Percentiles rank a stretch among this genome's conserved stretches.
phyloP scores from a whole-genome alignment of 1,284 basidiomycete species.

The Pascua guehoae region DNA sequence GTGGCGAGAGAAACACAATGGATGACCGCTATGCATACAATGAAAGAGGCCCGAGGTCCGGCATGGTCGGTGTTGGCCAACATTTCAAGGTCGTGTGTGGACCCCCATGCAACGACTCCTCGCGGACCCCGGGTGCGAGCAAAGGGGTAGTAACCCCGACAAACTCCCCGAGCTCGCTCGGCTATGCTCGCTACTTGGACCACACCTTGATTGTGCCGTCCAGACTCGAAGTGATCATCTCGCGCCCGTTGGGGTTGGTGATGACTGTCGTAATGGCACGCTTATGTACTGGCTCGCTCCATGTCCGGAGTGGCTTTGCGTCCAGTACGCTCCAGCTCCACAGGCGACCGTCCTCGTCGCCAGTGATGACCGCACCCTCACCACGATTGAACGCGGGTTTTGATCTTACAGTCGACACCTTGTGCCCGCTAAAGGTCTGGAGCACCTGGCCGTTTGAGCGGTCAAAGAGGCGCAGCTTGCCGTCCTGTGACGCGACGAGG shows the following conservation, averaged over 20 bases:
- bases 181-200: constrained; percentile 9
- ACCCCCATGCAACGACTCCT: too few relatives aligned
- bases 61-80: background rate
- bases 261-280: constrained; percentile 59
- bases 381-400: constrained; percentile 77
- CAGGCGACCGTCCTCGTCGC: constrained; percentile 82
- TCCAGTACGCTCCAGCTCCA: constrained; percentile 92
- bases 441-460: constrained; percentile 68
- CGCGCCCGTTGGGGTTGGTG: constrained; percentile 61
- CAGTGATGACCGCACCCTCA: constrained; percentile 76
- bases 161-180: too few relatives aligned
- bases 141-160: background rate
- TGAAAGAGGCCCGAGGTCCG: background rate
- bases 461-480: constrained; percentile 81
- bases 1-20: too few relatives aligned
- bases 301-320: constrained; percentile 58
- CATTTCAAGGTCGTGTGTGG: background rate
- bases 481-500: constrained; percentile 78
- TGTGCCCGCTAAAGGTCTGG: constrained; percentile 77
- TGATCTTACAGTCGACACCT: constrained; percentile 60
- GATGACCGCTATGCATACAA: background rate
- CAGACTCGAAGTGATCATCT: constrained; percentile 81
- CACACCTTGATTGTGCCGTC: constrained; percentile 44
- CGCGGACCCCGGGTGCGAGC: background rate
- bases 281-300: constrained; percentile 68